Percentiles rank a stretch among this genome's conserved stretches.
phyloP scores from a whole-genome alignment of 306 rosid genomes.

The Dryas drummondii region DNA sequence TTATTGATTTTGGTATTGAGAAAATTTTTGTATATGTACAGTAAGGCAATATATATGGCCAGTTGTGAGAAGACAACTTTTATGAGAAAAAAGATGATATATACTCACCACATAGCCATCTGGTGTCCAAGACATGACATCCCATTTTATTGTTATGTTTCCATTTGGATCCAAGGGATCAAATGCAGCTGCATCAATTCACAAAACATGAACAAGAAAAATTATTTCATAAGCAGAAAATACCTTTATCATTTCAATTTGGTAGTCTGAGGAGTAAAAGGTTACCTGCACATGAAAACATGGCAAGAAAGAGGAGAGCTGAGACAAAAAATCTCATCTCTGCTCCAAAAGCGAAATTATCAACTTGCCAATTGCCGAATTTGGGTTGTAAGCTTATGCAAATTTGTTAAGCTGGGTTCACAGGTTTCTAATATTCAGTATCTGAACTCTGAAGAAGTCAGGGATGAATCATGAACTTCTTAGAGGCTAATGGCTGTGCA shows the following conservation, averaged over 20 bases:
- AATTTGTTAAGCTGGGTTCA: background rate
- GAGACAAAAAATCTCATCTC: constrained; percentile 51
- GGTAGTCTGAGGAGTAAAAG: background rate
- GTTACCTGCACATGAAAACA: constrained; percentile 60
- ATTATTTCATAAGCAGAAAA: background rate
- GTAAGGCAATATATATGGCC: background rate
- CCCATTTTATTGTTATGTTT: constrained; percentile 88
- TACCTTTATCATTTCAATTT: background rate
- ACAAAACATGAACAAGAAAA: constrained; percentile 2
- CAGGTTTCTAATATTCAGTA: background rate
- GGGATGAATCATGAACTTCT: constrained; percentile 4
- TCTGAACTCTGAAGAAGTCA: constrained; percentile 9
- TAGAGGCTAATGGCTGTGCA: constrained; percentile 20
- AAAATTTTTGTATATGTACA: no score
- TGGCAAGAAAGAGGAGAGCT: constrained; percentile 43
- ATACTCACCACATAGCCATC: constrained; percentile 87
- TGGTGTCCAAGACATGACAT: constrained; percentile 86
- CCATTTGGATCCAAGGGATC: constrained; percentile 98
- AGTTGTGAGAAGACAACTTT: background rate
- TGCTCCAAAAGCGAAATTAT: background rate
- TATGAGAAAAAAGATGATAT: background rate
- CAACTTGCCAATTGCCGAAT: background rate
- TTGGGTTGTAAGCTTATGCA: background rate
- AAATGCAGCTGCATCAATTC: constrained; percentile 52
- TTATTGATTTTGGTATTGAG: no score